These are phyloP conservation scores for Nakataea oryzae DNA, from an alignment of 2,329 filamentous ascomycete genomes.

Conservation along the genomic window DNA sequence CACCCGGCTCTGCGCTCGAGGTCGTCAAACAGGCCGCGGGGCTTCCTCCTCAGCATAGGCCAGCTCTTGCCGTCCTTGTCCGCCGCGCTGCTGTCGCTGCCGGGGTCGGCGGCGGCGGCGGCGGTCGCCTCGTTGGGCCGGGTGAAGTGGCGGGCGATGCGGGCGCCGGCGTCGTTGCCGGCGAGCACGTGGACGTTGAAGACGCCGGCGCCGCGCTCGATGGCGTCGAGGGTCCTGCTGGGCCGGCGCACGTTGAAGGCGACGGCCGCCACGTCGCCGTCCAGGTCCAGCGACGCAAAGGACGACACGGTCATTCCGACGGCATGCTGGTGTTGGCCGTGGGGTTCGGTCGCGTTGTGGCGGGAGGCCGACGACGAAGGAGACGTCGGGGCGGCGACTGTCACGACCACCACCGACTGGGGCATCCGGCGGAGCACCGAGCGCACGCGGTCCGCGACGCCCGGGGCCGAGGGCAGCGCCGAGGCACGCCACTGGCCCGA, in stretches of 20 bases:
- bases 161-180: constrained; percentile 33
- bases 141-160: constrained; percentile 41
- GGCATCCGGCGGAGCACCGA: constrained; percentile 42
- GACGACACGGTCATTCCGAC: constrained; percentile 50
- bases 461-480: constrained; percentile 8
- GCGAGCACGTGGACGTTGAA: constrained; percentile 48
- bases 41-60: constrained; percentile 5
- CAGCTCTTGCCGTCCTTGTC: constrained; percentile 21
- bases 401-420: constrained; percentile 46
- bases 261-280: constrained; percentile 35
- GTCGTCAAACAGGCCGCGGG: constrained; percentile 25
- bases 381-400: constrained; percentile 13
- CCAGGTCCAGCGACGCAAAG: constrained; percentile 42
- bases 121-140: constrained; percentile 29
- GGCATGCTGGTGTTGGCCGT: constrained; percentile 7
- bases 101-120: constrained; percentile 15
- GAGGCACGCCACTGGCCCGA: constrained; percentile 1
- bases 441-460: constrained; percentile 36
- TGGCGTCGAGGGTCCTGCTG: constrained; percentile 43
- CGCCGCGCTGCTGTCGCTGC: constrained; percentile 26
- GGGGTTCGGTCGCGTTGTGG: constrained; percentile 5
- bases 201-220: constrained; percentile 24
- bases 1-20: constrained; percentile 17
- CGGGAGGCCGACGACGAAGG: constrained; percentile 22
- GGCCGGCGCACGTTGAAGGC: constrained; percentile 48